phyloP scores from a whole-genome alignment of 495 filamentous ascomycete species.

The Lasiosphaeriaceae sp. region DNA sequence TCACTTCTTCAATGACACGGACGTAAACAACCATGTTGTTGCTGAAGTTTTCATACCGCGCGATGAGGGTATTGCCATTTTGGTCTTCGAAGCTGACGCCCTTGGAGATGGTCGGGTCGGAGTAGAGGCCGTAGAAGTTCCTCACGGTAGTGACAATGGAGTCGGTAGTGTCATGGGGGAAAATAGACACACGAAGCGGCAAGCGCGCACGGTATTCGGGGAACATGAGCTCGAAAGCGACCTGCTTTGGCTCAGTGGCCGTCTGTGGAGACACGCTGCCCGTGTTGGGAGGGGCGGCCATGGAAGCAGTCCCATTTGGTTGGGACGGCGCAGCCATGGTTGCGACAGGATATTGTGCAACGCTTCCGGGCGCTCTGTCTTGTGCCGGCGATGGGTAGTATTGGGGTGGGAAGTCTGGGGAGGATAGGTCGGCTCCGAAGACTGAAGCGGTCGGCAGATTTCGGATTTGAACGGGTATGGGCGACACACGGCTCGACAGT shows the following conservation, averaged over 20 bases:
- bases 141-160: constrained; percentile 95
- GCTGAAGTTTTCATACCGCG: constrained; percentile 87
- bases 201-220: constrained; percentile 71
- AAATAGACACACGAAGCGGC: constrained; percentile 89
- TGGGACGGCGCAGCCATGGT: constrained; percentile 17
- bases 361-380: constrained; percentile 2
- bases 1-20: constrained; percentile 69
- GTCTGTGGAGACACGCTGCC: constrained; percentile 47
- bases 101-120: no score
- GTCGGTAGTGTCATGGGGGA: constrained; percentile 88
- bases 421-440: constrained; percentile 4
- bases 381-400: constrained; percentile 10
- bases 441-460: background rate
- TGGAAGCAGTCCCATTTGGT: constrained; percentile 7
- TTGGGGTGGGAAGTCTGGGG: background rate
- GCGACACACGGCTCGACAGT: constrained; percentile 7
- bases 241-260: constrained; percentile 60
- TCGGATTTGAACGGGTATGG: background rate
- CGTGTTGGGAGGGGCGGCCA: constrained; percentile 17
- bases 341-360: background rate
- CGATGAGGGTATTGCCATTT: constrained; percentile 81
- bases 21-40: constrained; percentile 90
- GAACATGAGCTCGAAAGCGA: constrained; percentile 82
- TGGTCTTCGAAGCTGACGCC: constrained; percentile 91
- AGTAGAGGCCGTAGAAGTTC: constrained; percentile 94